Evolutionary conservation across 2,329 filamentous ascomycete species (phyloP), one percentile per base, ranked within the genome.

Genomic region (Colletotrichum brevisporum): DNA sequence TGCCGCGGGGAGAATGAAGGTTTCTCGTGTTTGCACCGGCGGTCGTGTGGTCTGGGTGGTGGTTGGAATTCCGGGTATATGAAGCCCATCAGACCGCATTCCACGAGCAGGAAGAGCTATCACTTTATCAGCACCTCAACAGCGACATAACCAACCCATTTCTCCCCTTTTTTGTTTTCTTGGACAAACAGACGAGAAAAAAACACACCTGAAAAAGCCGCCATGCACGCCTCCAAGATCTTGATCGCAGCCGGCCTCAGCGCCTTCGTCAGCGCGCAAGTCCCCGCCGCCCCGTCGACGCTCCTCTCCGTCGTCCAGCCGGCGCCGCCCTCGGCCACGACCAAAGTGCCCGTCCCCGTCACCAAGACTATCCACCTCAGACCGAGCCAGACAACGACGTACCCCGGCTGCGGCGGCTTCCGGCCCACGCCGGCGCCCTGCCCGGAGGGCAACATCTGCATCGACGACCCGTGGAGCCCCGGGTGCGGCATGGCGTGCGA

Each of bases 401-500:
- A 81, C 63, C 56, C 68, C 2, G 56, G 67, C 12, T 82, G 80
- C 63, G 80, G 80, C 9, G 79, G 80, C 5, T 71, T 73, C 52
- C 71, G 69, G 1, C 10, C 68, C 15, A 64, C 67, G 12, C 78
- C 78, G 6, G 57, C 66, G 1, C 53, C 65, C 0, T 82, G 79
- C 71, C 66, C 72, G 36, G 63, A 65, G 18, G 71, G 71, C 12
- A 71, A 71, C 2, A 63, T 70, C 2, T 82, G 80, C 60, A 66
- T 74, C 15, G 74, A 81, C 63, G 79, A 82, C 27, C 79, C 80
- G 12, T 76, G 79, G 45, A 54, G 39, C 5, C 10, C 73, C 72
- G 36, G 67, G 26, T 81, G 79, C 50, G 79, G 79, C 8, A 71
- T 79, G 74, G 76, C 79, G 4, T 81, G 79, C 61, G 79, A 81